phyloP scores from a whole-genome alignment of 495 filamentous ascomycete species.

The Parathielavia hyrcaniae region DNA sequence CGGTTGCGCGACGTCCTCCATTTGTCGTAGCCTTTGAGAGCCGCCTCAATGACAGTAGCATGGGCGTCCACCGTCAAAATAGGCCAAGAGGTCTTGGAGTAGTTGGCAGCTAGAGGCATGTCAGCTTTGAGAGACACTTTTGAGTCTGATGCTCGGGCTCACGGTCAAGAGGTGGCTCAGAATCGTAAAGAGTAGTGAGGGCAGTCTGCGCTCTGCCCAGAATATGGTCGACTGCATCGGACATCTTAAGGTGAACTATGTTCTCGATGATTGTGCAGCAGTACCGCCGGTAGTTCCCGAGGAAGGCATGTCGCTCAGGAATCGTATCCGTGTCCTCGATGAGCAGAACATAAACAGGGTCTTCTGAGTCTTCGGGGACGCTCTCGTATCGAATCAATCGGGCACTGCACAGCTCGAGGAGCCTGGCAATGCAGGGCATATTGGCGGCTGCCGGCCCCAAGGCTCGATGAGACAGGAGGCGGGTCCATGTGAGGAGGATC shows the following conservation, averaged over 20 bases:
- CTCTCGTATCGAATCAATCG: conserved; percentile 77
- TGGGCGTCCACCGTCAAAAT: conserved; percentile 81
- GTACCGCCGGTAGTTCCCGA: conserved; percentile 94
- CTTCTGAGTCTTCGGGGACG: conserved; percentile 70
- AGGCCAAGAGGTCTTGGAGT: conserved; percentile 71
- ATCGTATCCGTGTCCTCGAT: conserved; percentile 90
- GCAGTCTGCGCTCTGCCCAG: conserved; percentile 67
- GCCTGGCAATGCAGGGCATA: conserved; percentile 60
- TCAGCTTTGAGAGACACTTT: conserved; percentile 26
- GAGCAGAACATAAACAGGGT: conserved; percentile 74
- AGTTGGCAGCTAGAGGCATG: conserved; percentile 52
- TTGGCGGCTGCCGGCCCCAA: conserved; percentile 60
- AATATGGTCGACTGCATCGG: conserved; percentile 83
- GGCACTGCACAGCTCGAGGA: conserved; percentile 73
- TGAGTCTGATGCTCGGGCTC: conserved; percentile 25
- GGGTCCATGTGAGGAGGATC: conserved; percentile 81
- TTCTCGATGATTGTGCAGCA: conserved; percentile 77
- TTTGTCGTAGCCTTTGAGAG: conserved; percentile 79
- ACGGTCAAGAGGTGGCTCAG: conserved; percentile 63
- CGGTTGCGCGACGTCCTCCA: conserved; percentile 57
- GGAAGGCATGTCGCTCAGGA: conserved; percentile 89
- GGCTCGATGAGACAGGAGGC: conserved; percentile 60
- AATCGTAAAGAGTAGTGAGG: conserved; percentile 67
- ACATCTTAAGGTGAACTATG: conserved; percentile 69
- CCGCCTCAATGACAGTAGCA: conserved; percentile 83